These are phyloP conservation scores for Lachnellula willkommii DNA, from an alignment of 2,329 filamentous ascomycete species.

Conservation along the genomic window DNA sequence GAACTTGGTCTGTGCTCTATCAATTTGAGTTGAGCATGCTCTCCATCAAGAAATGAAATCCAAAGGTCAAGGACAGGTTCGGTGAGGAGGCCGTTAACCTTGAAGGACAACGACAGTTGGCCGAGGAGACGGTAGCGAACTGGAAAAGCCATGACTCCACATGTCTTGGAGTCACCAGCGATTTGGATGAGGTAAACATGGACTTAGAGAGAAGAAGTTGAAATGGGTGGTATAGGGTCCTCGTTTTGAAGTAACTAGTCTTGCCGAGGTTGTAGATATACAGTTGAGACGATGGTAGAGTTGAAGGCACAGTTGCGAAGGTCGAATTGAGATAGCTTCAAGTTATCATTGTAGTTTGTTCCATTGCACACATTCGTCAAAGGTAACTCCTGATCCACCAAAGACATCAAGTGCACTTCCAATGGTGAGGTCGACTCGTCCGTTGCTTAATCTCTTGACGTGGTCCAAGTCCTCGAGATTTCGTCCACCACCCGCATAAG, in stretches of 20 bases:
- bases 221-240: not conserved
- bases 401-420: slow-evolving; percentile 96
- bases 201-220: not conserved
- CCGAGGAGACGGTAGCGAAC: not conserved
- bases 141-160: not conserved
- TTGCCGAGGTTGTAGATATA: not conserved
- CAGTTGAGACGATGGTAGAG: not conserved
- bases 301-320: not conserved
- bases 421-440: slow-evolving; percentile 88
- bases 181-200: not conserved
- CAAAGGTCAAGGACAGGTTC: not conserved
- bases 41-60: not conserved
- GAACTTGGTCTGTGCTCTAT: not conserved
- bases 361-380: slow-evolving; percentile 87
- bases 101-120: not conserved
- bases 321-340: not conserved
- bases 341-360: slow-evolving; percentile 50
- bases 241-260: not conserved
- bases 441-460: slow-evolving; percentile 71
- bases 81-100: not conserved
- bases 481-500: slow-evolving; percentile 91
- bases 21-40: not conserved
- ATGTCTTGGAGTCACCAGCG: not conserved
- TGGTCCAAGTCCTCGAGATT: slow-evolving; percentile 74
- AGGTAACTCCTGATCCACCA: slow-evolving; percentile 77